Evolutionary conservation across 2,329 filamentous ascomycete genomes (phyloP).

Genomic region (Calonectria pseudoturangicola): DNA sequence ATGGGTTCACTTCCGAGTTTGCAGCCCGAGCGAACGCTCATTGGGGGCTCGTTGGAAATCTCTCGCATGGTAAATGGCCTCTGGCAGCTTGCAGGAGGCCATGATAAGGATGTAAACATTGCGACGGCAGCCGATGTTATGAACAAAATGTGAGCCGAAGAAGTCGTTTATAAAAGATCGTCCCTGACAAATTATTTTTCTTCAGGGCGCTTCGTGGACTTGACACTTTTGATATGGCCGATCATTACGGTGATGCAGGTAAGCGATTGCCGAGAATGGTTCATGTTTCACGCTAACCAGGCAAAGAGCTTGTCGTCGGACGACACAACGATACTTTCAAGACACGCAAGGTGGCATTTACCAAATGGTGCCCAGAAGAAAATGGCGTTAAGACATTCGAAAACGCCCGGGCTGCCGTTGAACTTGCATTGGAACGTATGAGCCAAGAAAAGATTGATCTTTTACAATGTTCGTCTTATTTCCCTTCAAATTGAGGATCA

Average conservation of each 20-base stretch:
- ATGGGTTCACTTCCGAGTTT: conserved; percentile 4
- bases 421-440: conserved; percentile 10
- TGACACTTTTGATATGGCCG: conserved; percentile 22
- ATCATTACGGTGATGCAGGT: conserved; percentile 19
- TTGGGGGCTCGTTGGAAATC: neutral
- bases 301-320: conserved; percentile 9
- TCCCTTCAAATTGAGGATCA: too few relatives aligned
- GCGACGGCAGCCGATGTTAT: conserved; percentile 8
- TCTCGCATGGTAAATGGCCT: conserved; percentile 19
- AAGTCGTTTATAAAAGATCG: too few relatives aligned
- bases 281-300: neutral
- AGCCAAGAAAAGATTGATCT: conserved; percentile 8
- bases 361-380: conserved; percentile 22
- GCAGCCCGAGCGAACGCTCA: conserved; percentile 9
- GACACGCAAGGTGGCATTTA: neutral
- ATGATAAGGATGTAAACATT: conserved; percentile 19
- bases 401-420: neutral
- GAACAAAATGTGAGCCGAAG: neutral
- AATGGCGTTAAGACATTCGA: conserved; percentile 22
- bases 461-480: conserved; percentile 1
- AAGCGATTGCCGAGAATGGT: neutral
- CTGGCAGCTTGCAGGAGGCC: conserved; percentile 21
- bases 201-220: neutral
- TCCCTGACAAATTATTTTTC: neutral
- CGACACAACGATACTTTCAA: neutral